phyloP scores from a whole-genome alignment of 306 rosid genomes.

The Sicyos baderoa region DNA sequence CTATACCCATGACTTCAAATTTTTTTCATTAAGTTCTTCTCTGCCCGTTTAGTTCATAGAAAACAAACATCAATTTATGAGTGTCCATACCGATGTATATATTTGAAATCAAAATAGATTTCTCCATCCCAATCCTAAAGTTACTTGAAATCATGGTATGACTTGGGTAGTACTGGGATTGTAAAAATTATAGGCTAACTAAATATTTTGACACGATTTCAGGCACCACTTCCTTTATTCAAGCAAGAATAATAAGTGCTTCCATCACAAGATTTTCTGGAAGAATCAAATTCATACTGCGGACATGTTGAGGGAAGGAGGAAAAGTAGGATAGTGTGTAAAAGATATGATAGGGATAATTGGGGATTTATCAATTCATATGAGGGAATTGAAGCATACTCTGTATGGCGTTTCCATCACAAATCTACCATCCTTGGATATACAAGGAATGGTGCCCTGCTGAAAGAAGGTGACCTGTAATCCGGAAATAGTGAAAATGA shows the following conservation, averaged over 20 bases:
- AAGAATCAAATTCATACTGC: neutral
- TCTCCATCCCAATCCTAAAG: neutral
- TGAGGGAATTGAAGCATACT: slow-evolving; percentile 29
- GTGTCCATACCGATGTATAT: neutral
- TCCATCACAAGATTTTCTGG: neutral
- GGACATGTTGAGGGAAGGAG: neutral
- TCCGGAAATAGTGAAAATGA: slow-evolving; percentile 28
- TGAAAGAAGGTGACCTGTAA: slow-evolving; percentile 84
- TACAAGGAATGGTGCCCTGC: slow-evolving; percentile 96
- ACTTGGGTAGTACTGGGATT: neutral
- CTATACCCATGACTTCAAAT: neutral
- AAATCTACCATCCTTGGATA: slow-evolving; percentile 86
- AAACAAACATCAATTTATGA: neutral
- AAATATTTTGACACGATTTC: too few species aligned
- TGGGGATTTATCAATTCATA: slow-evolving; percentile 12
- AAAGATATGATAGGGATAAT: neutral
- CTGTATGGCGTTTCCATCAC: slow-evolving; percentile 82
- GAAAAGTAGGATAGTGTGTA: neutral
- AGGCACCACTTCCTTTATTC: neutral
- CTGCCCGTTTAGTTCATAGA: neutral
- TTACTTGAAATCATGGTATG: neutral
- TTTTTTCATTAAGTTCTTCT: slow-evolving; percentile 4
- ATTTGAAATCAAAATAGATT: neutral
- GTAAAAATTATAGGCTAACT: too few species aligned
- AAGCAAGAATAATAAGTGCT: neutral